phyloP scores from a whole-genome alignment of 306 rosid species.

The Ziziphus jujuba region DNA sequence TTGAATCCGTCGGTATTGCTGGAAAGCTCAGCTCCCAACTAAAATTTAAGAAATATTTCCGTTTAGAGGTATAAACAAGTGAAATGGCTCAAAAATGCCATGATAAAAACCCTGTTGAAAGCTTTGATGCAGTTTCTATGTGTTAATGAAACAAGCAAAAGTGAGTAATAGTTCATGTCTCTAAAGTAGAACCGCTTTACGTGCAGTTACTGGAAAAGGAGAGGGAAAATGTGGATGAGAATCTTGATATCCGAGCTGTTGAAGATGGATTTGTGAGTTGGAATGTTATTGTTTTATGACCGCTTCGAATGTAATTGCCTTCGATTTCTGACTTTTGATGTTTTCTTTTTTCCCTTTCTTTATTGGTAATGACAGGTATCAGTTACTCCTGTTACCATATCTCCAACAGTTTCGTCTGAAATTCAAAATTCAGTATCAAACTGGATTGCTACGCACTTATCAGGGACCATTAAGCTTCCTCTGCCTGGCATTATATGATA shows the following conservation, averaged over 20 bases:
- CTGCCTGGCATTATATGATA: background rate
- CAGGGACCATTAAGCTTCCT: conserved; percentile 17
- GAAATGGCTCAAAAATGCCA: too few relatives aligned
- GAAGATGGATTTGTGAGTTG: conserved; percentile 60
- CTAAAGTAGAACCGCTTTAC: conserved; percentile 1
- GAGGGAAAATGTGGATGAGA: conserved; percentile 34
- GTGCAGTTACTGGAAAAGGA: conserved; percentile 42
- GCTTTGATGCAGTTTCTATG: background rate
- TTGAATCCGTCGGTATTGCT: conserved; percentile 54
- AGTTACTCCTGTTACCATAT: conserved; percentile 43
- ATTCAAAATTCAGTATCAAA: conserved; percentile 42
- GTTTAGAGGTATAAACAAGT: conserved; percentile 42
- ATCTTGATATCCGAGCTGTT: conserved; percentile 42
- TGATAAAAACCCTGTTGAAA: background rate
- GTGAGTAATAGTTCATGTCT: background rate
- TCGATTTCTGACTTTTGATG: background rate
- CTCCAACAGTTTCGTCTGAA: conserved; percentile 29
- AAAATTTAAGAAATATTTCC: conserved; percentile 40
- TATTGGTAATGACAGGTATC: conserved; percentile 41
- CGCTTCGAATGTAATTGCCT: background rate
- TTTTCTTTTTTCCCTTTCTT: background rate
- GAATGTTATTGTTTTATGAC: background rate
- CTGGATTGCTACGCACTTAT: conserved; percentile 45
- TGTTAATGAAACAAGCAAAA: background rate
- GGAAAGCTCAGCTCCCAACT: conserved; percentile 39